Conservation (phyloP, 306 rosid genomes). For the Prunus armeniaca region DNA sequence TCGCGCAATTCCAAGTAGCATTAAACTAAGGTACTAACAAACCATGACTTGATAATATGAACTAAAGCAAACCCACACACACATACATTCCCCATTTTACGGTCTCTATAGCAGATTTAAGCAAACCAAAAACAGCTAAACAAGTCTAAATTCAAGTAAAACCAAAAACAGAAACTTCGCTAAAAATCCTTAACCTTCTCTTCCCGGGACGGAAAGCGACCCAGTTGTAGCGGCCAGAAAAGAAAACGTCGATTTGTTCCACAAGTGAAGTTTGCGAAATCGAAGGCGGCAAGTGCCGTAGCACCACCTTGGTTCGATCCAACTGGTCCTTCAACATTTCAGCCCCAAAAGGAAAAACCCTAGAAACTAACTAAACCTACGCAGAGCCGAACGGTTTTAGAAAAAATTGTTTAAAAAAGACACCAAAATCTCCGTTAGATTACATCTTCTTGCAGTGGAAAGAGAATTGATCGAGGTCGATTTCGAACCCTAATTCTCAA, state of each 20-base stretch:
- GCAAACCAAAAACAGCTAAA: not conserved
- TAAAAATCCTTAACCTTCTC: conserved; percentile 29
- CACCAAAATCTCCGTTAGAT: conserved; percentile 21
- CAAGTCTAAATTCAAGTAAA: not conserved
- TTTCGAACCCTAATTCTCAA: conserved; percentile 39
- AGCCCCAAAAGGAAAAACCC: conserved; percentile 28
- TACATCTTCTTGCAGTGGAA: conserved; percentile 37
- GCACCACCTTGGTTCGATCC: conserved; percentile 80
- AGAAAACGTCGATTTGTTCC: conserved; percentile 46
- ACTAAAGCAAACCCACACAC: not conserved
- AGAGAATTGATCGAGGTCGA: not conserved
- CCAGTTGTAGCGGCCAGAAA: conserved; percentile 67
- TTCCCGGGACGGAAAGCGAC: conserved; percentile 54
- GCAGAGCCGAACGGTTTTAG: not conserved
- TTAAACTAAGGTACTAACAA: not conserved
- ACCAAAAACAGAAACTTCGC: not conserved
- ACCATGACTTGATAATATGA: not conserved
- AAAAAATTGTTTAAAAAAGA: not conserved
- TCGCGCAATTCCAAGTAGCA: not conserved
- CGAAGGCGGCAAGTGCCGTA: conserved; percentile 74
- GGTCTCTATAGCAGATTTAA: not conserved
- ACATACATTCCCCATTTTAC: not conserved
- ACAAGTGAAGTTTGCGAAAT: conserved; percentile 44
- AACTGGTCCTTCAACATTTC: conserved; percentile 40
- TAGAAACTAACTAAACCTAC: conserved; percentile 3